Conservation (phyloP, 176 grass and related monocot genomes). For the Aechmea fasciata region DNA sequence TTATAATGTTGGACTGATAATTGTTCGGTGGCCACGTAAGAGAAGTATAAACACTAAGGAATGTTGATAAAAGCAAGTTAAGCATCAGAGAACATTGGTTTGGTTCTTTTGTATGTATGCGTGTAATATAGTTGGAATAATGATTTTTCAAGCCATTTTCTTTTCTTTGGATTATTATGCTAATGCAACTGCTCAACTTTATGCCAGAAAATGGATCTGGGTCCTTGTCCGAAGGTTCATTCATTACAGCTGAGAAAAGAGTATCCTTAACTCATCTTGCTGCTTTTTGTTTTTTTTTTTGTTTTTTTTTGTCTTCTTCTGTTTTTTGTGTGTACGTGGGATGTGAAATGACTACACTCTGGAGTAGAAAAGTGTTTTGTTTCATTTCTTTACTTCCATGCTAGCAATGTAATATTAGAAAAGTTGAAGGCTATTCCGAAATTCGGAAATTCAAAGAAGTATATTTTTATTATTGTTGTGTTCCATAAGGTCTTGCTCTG, state of each 20-base stretch:
- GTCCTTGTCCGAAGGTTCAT: constrained; percentile 88
- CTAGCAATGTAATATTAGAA: background rate
- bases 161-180: background rate
- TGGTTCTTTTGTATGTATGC: too few relatives aligned
- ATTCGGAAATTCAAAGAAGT: background rate
- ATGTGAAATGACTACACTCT: background rate
- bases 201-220: constrained; percentile 99
- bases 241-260: constrained; percentile 90
- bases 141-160: background rate
- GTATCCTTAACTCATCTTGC: constrained; percentile 46
- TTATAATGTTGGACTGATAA: too few relatives aligned
- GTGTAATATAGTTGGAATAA: background rate
- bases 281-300: background rate
- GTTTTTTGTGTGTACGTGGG: background rate
- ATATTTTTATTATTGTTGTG: background rate
- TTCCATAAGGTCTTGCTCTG: too few relatives aligned
- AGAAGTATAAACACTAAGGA: too few relatives aligned
- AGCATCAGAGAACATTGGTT: too few relatives aligned
- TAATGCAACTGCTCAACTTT: background rate
- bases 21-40: too few relatives aligned
- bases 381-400: background rate
- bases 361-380: background rate
- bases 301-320: background rate
- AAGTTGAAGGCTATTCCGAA: background rate
- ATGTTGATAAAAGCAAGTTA: too few relatives aligned